Evolutionary conservation across 768 basidiomycete species (phyloP).

Genomic region (Sistotremastrum suecicum): DNA sequence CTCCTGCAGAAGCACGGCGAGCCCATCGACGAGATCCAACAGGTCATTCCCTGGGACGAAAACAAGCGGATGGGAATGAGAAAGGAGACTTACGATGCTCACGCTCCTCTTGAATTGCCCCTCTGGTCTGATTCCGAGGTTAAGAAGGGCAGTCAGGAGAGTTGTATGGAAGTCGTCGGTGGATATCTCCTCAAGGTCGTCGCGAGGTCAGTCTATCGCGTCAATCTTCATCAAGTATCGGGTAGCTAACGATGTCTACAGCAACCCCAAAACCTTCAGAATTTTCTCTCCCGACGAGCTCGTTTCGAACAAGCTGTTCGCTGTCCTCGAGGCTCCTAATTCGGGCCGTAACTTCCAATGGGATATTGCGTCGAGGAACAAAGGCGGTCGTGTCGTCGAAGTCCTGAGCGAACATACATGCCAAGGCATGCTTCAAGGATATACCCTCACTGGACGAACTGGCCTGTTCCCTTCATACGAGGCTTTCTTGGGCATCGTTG

Average conservation of each 20-base stretch:
- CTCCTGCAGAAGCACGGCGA: slow-evolving; percentile 45
- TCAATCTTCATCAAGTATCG: background rate
- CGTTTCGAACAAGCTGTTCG: slow-evolving; percentile 79
- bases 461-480: slow-evolving; percentile 86
- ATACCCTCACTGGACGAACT: slow-evolving; percentile 77
- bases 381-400: slow-evolving; percentile 76
- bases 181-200: slow-evolving; percentile 42
- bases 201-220: slow-evolving; percentile 25
- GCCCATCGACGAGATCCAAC: slow-evolving; percentile 42
- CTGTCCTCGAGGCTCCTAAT: slow-evolving; percentile 38
- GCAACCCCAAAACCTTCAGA: slow-evolving; percentile 67
- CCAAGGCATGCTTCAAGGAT: slow-evolving; percentile 86
- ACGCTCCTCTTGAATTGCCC: slow-evolving; percentile 46
- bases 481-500: slow-evolving; percentile 79
- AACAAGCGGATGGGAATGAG: slow-evolving; percentile 55
- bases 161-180: slow-evolving; percentile 66
- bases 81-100: slow-evolving; percentile 51
- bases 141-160: slow-evolving; percentile 43
- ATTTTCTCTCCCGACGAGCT: slow-evolving; percentile 89
- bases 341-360: slow-evolving; percentile 73
- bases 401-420: slow-evolving; percentile 83
- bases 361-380: slow-evolving; percentile 51
- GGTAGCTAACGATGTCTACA: slow-evolving; percentile 11
- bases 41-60: slow-evolving; percentile 37
- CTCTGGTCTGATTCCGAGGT: slow-evolving; percentile 46